Percentiles rank a stretch among this genome's conserved stretches.
Conservation (phyloP, 768 basidiomycete species). For the Macrocybe gigantea region DNA sequence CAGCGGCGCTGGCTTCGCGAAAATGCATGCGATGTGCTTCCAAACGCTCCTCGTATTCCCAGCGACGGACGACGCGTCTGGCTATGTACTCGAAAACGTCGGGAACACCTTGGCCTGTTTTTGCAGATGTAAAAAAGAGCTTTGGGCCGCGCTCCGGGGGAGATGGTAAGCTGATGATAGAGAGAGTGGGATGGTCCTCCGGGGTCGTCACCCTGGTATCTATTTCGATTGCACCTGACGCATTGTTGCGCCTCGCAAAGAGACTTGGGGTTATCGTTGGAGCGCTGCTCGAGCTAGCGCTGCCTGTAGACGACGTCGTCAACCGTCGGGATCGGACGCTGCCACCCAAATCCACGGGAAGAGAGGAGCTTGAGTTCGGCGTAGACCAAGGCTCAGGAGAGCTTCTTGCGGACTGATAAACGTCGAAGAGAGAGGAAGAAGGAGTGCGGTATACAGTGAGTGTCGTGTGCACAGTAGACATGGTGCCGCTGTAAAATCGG, state of each 20-base stretch:
- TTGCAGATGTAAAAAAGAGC: constrained; percentile 73
- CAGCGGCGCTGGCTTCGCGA: constrained; percentile 27
- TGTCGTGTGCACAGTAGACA: constrained; percentile 52
- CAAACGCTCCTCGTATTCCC: constrained; percentile 62
- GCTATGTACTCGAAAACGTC: constrained; percentile 80
- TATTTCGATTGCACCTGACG: constrained; percentile 2
- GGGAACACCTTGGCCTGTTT: constrained; percentile 65
- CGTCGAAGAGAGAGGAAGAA: constrained; percentile 68
- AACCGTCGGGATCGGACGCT: constrained; percentile 17
- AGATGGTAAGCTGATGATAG: constrained; percentile 9
- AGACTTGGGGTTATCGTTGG: constrained; percentile 58
- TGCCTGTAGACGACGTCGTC: constrained; percentile 24
- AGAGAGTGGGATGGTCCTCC: constrained; percentile 11
- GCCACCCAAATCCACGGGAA: constrained; percentile 16
- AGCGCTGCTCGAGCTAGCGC: constrained; percentile 41
- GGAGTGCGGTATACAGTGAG: constrained; percentile 73
- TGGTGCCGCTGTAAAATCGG: constrained; percentile 39
- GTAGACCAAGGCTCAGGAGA: constrained; percentile 40
- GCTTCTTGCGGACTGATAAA: constrained; percentile 53
- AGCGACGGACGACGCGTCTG: constrained; percentile 49
- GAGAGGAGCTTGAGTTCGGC: constrained; percentile 11
- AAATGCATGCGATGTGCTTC: constrained; percentile 39
- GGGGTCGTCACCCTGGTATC: constrained; percentile 7
- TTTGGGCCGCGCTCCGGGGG: constrained; percentile 52
- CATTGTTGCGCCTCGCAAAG: constrained; percentile 32